Evolutionary conservation across 169 alveolate species (phyloP), one percentile per base, ranked within the genome.

Genomic region (Toxoplasma gondii): DNA sequence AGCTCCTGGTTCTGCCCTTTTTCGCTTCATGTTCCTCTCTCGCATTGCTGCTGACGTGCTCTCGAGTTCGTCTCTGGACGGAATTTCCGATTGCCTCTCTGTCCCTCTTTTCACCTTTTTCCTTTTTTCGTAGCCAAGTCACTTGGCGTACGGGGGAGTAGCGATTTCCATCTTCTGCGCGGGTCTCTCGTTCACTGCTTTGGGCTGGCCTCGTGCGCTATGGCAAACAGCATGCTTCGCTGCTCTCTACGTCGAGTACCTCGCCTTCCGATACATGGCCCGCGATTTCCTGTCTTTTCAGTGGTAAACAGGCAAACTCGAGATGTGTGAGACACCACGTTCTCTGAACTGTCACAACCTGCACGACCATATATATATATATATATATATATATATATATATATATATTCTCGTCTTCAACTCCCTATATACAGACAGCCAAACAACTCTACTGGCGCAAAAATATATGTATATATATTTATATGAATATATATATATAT

Each of bases 211-310:
- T 10, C 53, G 90, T 1, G 41, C 67, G 53, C 44, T 43, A 38
- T 82, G 90, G 90, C 69, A 82, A 49, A 43, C 90, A 5, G 90
- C 64, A 9, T 41, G 41, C 53, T 82, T 82, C 64, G 53, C 67
- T 2, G 53, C 64, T 4, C 90, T 82, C 41, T 82, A 82, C 64
- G 69, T 82, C 41, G 44, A 29, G 38, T 82, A 82, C 24, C 90
- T 82, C 90, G n/a, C 90, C 34, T 82, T 82, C 67, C 53, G 90
- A 4, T 82, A 82, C 64, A 82, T 82, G 90, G 90, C 90, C n/a
- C 90, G 90, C 31, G 90, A 82, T 16, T 82, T 82, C 90, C 90
- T 82, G 31, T 82, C 90, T 36, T 82, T 82, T 27, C 90, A 82
- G 29, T 82, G 90, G 90, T 82, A 82, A 38, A 31, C 88, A 19